Conservation (phyloP, 2,329 filamentous ascomycete species). For the Paecilomyces variotii region DNA sequence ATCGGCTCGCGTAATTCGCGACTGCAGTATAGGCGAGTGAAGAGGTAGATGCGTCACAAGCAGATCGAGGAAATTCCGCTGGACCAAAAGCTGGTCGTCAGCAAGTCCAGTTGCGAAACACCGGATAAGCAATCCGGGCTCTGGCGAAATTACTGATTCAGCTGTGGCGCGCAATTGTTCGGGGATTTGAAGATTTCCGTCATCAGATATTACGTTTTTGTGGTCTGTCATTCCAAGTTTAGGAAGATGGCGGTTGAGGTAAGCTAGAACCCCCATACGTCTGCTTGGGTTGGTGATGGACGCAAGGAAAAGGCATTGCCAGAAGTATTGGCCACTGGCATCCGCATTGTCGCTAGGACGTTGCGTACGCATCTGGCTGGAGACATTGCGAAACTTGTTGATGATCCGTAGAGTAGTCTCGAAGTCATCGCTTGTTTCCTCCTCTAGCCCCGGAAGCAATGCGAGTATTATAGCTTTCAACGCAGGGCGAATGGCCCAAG, state of each 20-base stretch:
- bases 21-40: slow-evolving; percentile 71
- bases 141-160: slow-evolving; percentile 55
- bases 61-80: slow-evolving; percentile 87
- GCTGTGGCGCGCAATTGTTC: slow-evolving; percentile 29
- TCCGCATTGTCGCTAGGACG: slow-evolving; percentile 43
- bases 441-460: slow-evolving; percentile 85
- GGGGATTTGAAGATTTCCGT: slow-evolving; percentile 15
- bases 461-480: slow-evolving; percentile 84
- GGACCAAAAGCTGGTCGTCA: slow-evolving; percentile 84
- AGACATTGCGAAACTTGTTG: slow-evolving; percentile 63
- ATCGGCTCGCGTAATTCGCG: slow-evolving; percentile 63
- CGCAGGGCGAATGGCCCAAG: slow-evolving; percentile 68
- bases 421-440: slow-evolving; percentile 96
- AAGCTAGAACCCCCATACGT: slow-evolving; percentile 79
- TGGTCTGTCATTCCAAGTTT: slow-evolving; percentile 47
- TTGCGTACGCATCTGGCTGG: slow-evolving; percentile 45
- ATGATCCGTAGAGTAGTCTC: slow-evolving; percentile 74
- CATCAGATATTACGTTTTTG: slow-evolving; percentile 21
- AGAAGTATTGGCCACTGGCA: slow-evolving; percentile 79
- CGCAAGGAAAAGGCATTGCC: slow-evolving; percentile 94
- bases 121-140: slow-evolving; percentile 81
- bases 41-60: slow-evolving; percentile 85
- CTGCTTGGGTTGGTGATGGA: slow-evolving; percentile 83
- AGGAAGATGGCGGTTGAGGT: slow-evolving; percentile 71
- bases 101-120: slow-evolving; percentile 85